Conservation (phyloP, 2,329 filamentous ascomycete species). For the Calonectria pseudoturangicola region DNA sequence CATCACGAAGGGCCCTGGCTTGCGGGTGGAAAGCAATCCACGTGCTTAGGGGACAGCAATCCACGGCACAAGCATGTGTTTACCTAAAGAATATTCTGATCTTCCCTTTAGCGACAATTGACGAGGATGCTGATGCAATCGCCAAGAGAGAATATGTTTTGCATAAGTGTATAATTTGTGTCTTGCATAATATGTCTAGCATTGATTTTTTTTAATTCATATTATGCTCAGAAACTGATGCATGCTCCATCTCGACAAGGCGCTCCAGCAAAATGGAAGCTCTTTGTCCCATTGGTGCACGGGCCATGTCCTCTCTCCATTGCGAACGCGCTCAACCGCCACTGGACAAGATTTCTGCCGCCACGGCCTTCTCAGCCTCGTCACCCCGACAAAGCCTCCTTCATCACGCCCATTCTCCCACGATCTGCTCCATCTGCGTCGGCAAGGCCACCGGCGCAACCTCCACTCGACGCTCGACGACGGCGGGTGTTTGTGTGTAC, state of each 20-base stretch:
- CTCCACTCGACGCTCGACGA: constrained; percentile 43
- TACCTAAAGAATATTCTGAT: background rate
- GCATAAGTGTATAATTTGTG: background rate
- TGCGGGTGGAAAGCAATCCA: background rate
- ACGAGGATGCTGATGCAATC: background rate
- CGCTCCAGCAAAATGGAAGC: constrained; percentile 17
- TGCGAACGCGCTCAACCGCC: constrained; percentile 40
- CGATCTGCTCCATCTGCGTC: constrained; percentile 40
- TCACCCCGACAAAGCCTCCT: constrained; percentile 46
- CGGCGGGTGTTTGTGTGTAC: constrained; percentile 43
- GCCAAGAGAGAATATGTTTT: background rate
- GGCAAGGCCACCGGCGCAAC: constrained; percentile 47
- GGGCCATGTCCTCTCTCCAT: constrained; percentile 27
- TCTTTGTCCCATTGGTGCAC: constrained; percentile 33
- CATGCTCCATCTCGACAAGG: background rate
- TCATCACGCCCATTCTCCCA: constrained; percentile 37
- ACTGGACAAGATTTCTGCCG: constrained; percentile 46
- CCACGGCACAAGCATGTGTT: background rate
- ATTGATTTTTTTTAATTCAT: background rate
- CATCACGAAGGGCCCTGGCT: background rate
- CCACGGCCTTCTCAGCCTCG: constrained; percentile 51
- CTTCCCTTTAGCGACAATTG: background rate
- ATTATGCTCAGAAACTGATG: background rate
- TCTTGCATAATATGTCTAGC: background rate
- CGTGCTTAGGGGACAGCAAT: too few species aligned